Conservation (phyloP, 768 basidiomycete genomes). For the Russula olivacea region DNA sequence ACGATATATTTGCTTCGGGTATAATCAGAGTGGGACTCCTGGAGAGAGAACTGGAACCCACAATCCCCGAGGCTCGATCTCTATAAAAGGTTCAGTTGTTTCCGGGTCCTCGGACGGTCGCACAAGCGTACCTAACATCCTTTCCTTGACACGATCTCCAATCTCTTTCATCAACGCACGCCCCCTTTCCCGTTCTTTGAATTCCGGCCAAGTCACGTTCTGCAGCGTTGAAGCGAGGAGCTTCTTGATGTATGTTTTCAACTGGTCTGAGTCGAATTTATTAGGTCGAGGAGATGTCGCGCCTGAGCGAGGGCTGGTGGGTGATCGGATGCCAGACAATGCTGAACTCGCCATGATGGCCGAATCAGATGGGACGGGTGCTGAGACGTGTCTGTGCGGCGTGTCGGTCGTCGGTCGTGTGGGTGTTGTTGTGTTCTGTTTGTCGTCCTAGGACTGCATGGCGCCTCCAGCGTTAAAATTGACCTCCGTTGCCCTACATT, state of each 20-base stretch:
- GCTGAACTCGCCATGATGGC: slow-evolving; percentile 16
- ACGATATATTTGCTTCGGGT: slow-evolving; percentile 75
- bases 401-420: neutral
- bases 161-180: slow-evolving; percentile 80
- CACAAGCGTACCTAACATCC: slow-evolving; percentile 54
- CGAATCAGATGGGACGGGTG: neutral
- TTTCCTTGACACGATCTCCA: slow-evolving; percentile 75
- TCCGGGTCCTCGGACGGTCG: slow-evolving; percentile 7
- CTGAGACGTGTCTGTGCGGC: too few species aligned
- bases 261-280: slow-evolving; percentile 63
- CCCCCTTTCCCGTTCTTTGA: slow-evolving; percentile 62
- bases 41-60: slow-evolving; percentile 28
- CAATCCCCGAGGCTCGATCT: slow-evolving; percentile 78
- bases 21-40: slow-evolving; percentile 5
- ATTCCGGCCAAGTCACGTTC: slow-evolving; percentile 57
- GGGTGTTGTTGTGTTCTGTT: slow-evolving; percentile 19
- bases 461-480: neutral
- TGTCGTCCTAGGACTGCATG: neutral
- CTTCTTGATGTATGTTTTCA: slow-evolving; percentile 78
- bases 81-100: slow-evolving; percentile 30
- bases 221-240: slow-evolving; percentile 66
- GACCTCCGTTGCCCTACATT: neutral
- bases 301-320: slow-evolving; percentile 53
- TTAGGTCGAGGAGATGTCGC: slow-evolving; percentile 48
- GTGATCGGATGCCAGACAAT: slow-evolving; percentile 50